These are phyloP conservation scores for Cercospora zeae-maydis DNA, from an alignment of 2,329 filamentous ascomycete genomes.

Conservation along the genomic window DNA sequence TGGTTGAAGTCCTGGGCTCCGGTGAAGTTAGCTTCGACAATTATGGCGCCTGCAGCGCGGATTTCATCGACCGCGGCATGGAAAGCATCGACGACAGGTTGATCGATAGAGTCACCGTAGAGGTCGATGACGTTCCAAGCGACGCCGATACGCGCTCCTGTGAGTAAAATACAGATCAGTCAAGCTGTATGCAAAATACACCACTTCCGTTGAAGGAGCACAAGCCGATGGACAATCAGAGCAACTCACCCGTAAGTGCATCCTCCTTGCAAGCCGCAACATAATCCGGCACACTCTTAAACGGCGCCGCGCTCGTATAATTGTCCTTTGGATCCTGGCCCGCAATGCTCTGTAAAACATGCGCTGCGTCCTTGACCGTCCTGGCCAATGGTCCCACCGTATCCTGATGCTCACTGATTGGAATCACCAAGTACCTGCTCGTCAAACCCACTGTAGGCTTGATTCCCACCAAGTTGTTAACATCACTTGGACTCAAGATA, in stretches of 20 bases:
- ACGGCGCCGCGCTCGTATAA: slow-evolving; percentile 58
- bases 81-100: slow-evolving; percentile 46
- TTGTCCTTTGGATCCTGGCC: slow-evolving; percentile 54
- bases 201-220: not conserved
- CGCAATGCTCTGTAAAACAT: slow-evolving; percentile 57
- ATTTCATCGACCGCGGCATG: slow-evolving; percentile 18
- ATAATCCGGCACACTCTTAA: slow-evolving; percentile 56
- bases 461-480: slow-evolving; percentile 64
- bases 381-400: slow-evolving; percentile 57
- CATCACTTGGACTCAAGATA: slow-evolving; percentile 55
- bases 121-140: slow-evolving; percentile 56
- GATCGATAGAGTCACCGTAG: slow-evolving; percentile 33
- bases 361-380: slow-evolving; percentile 57
- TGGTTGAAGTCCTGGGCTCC: slow-evolving; percentile 41
- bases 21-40: slow-evolving; percentile 26
- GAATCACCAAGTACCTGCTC: slow-evolving; percentile 60
- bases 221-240: not conserved
- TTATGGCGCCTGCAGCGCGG: slow-evolving; percentile 20
- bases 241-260: slow-evolving; percentile 39
- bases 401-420: slow-evolving; percentile 58
- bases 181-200: not conserved
- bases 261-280: slow-evolving; percentile 53
- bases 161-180: not conserved
- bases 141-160: slow-evolving; percentile 58
- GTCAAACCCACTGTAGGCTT: slow-evolving; percentile 65